Percentiles rank a stretch among this genome's conserved stretches.
Conservation (phyloP, 1,139 yeast genomes). For the Hyphopichia buzzinii region DNA sequence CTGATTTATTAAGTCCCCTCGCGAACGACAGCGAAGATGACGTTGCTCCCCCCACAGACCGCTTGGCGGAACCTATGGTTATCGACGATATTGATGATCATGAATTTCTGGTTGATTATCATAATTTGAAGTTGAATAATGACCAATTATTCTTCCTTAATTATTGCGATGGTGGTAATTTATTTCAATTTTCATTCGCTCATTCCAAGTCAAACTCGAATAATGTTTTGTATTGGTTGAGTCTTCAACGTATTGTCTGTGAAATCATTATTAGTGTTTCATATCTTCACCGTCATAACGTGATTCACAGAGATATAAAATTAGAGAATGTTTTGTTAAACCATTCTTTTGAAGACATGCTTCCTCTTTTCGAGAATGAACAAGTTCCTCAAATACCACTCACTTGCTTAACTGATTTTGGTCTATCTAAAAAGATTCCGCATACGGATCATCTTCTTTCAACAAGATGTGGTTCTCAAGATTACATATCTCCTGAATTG, state of each 20-base stretch:
- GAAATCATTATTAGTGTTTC: slow-evolving; percentile 68
- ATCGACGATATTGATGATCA: neutral
- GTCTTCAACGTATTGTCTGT: slow-evolving; percentile 60
- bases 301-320: slow-evolving; percentile 87
- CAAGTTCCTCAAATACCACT: slow-evolving; percentile 27
- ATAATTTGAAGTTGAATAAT: slow-evolving; percentile 21
- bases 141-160: slow-evolving; percentile 64
- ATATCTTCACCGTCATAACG: slow-evolving; percentile 64
- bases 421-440: slow-evolving; percentile 70
- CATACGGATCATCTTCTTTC: slow-evolving; percentile 60
- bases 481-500: slow-evolving; percentile 91
- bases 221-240: slow-evolving; percentile 36
- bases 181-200: slow-evolving; percentile 61
- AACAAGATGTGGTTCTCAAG: slow-evolving; percentile 94
- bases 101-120: slow-evolving; percentile 14
- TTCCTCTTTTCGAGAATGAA: slow-evolving; percentile 6
- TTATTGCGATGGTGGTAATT: slow-evolving; percentile 80
- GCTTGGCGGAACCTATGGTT: neutral
- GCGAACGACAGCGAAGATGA: slow-evolving; percentile 3
- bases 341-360: slow-evolving; percentile 15
- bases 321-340: slow-evolving; percentile 74
- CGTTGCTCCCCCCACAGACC: neutral
- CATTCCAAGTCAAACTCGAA: slow-evolving; percentile 23
- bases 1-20: slow-evolving; percentile 18
- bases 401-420: slow-evolving; percentile 68